These are phyloP conservation scores for Fusarium cyanostomum DNA, from an alignment of 2,329 filamentous ascomycete species.

Conservation along the genomic window DNA sequence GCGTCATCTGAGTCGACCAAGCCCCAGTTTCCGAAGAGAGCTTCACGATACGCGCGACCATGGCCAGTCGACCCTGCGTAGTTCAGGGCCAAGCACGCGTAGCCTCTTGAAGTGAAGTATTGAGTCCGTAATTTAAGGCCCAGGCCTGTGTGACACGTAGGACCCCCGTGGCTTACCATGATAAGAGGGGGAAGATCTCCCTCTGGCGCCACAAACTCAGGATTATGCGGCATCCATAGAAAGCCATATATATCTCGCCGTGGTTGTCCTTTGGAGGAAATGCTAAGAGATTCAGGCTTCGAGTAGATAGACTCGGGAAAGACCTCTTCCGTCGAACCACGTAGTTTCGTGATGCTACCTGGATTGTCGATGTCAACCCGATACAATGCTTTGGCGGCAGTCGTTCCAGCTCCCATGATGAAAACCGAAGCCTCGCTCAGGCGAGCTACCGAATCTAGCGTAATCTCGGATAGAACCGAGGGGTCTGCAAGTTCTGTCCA, in stretches of 20 bases:
- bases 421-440: constrained; percentile 50
- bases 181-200: constrained; percentile 58
- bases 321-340: constrained; percentile 47
- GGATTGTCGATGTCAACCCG: constrained; percentile 44
- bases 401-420: constrained; percentile 50
- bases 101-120: constrained; percentile 64
- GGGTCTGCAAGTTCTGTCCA: constrained; percentile 47
- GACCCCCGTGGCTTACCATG: constrained; percentile 61
- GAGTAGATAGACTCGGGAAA: constrained; percentile 49
- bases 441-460: constrained; percentile 47
- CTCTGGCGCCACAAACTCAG: constrained; percentile 50
- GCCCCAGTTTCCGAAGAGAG: constrained; percentile 61
- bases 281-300: constrained; percentile 48
- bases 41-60: constrained; percentile 59
- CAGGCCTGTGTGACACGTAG: constrained; percentile 54
- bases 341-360: constrained; percentile 42
- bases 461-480: constrained; percentile 46
- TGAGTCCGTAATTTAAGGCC: constrained; percentile 58
- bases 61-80: constrained; percentile 63
- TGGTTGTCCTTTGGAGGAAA: constrained; percentile 41
- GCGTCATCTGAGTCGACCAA: constrained; percentile 61
- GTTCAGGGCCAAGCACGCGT: constrained; percentile 60
- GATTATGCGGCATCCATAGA: constrained; percentile 60
- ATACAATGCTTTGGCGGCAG: constrained; percentile 48
- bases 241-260: constrained; percentile 54